Evolutionary conservation across 306 rosid species (phyloP), one percentile per base, ranked within the genome.

Genomic region (Albizia julibrissin): DNA sequence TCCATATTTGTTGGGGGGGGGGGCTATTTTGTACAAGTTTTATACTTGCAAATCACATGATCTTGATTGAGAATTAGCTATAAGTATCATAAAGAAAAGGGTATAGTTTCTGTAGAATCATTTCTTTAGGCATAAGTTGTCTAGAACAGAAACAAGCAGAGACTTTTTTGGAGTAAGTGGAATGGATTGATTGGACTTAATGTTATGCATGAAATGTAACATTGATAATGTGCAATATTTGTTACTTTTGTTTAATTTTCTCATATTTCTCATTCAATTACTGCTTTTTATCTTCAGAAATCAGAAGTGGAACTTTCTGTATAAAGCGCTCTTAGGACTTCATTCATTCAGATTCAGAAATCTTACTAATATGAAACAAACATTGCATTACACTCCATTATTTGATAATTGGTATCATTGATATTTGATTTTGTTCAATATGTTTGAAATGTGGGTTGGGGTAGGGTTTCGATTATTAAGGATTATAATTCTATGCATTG

Each of bases 41-140:
- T 56, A n/a, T 7, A 19, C 69, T 22, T n/a, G 64, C 26, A 24
- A 73, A 73, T 72, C 77, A 49, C 58, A 34, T 65, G 77, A 72
- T 47, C 11, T 33, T 29, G 59, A 64, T 26, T 34, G 66, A 44
- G 77, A 61, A 78, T 72, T 81, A 49, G 62, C 47, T 80, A 69
- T 52, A 13, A 43, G 82, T 3, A 44, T 39, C 26, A 18, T 21
- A 69, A 39, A 69, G 29, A 69, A 69, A 69, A 39, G 50, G 31
- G 31, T 69, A 21, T 54, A 54, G 6, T 54, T 21, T 19, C 61
- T 54, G 11, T 21, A 54, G 61, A 54, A 54, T 54, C 3, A 19
- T 54, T 54, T 21, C 11, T 54, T 21, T 54, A 18, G 24, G 61
- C 61, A 8, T 19, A 54, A 54, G 61, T 21, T 21, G 61, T 39